Evolutionary conservation across 192 early-diverging fungal species (phyloP), one percentile per base, ranked within the genome.

Genomic region (Entomortierella beljakovae): DNA sequence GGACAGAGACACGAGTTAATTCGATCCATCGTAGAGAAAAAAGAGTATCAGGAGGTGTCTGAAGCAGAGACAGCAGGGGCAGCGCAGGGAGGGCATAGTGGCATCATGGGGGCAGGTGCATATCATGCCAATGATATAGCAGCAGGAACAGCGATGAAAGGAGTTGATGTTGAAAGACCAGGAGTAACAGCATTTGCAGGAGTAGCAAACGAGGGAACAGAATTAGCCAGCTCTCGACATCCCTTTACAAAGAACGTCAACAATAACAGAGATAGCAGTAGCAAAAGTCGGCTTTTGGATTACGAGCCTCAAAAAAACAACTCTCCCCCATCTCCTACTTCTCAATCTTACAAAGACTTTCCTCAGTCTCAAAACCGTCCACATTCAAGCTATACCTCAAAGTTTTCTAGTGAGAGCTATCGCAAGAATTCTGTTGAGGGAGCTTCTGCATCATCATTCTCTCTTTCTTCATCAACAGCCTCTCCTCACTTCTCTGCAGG

Each of bases 101-200:
- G 57, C 68, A 70, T 70, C 68, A 61, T 70, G 68, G 52, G 68
- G 57, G 57, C 68, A 61, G 51, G 25, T 70, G 59, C 59, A 61
- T 61, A 70, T 70, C 68, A 70, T 70, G 52, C 68, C 59, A 70
- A 31, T 22, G 58, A 55, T 25, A 35, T 59, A 23, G 38, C 34
- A 28, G 57, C 68, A 60, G 52, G 51, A 65, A 54, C 68, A 55
- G 26, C 50, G 42, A 38, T 33, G 51, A 22, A 23, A 70, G 68
- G 68, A 70, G 68, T 32, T 29, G 54, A 56, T 13, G 64, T 13
- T n/a, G 57, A 52, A 52, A 49, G 46, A 35, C 57, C 23, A 52
- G 9, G 52, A 68, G 59, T 56, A 59, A 37, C 13, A 52, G 11
- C 46, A 49, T 3, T 25, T 35, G 50, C 38, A 61, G 53, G 32